Evolutionary conservation across 2,329 filamentous ascomycete genomes (phyloP), one percentile per base, ranked within the genome.

Genomic region (Fusarium azukiicola): DNA sequence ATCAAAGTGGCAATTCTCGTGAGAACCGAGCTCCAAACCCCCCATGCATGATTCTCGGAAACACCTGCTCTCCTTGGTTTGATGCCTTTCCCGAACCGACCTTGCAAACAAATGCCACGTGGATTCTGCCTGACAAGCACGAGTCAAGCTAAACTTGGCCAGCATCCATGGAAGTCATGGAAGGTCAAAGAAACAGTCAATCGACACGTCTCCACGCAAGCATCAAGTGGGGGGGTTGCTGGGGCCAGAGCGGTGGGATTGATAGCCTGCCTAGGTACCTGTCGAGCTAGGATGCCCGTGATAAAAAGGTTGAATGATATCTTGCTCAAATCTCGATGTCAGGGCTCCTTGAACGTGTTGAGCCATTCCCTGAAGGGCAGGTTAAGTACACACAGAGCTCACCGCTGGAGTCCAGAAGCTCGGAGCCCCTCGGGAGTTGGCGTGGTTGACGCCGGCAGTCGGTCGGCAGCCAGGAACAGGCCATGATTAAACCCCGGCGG

Each of bases 131-230:
- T 70, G 67, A 47, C 54, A 63, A 40, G 47, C n/a, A 17, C 56
- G 38, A 42, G 32, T 27, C 42, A 23, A 54, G 54, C 44, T 46
- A 63, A 46, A 42, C 56, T 69, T 56, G 44, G 23, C 47, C 23
- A 49, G 14, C 42, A 75, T 63, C 66, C 54, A 50, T 70, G 69
- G 19, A 71, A 71, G 54, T 58, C 58, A 49, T 66, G 63, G 63
- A 66, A 71, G 47, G 56, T 50, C 69, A 32, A 23, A 66, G 69
- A 71, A 71, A 52, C 56, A 42, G 14, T 63, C 19, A 61, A 71
- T 66, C 23, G 69, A 44, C 69, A 52, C 36, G n/a, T 64, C 38
- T 71, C 49, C 36, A 61, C 56, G 56, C 21, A 11, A 61, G 36
- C 56, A 61, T 61, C 21, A 71, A 66, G 69, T 71, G 68, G 68